phyloP scores from a whole-genome alignment of 23 red algal species.

The Pyropia yezoensis region DNA sequence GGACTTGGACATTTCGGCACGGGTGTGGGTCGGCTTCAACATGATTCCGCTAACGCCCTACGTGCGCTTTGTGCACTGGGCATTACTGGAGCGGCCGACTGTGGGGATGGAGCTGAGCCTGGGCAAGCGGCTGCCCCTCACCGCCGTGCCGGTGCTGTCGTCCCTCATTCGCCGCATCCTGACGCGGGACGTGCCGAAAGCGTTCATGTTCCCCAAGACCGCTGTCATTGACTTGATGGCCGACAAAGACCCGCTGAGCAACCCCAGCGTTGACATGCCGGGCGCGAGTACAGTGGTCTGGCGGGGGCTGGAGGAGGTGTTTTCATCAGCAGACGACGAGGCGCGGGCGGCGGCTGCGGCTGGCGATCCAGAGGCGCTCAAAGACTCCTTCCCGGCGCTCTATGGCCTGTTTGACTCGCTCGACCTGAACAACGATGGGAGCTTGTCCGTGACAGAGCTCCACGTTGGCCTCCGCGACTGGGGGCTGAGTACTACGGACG shows the following conservation, averaged over 20 bases:
- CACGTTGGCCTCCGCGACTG: constrained; percentile 30
- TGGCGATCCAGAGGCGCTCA: constrained; percentile 8
- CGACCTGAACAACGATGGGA: constrained; percentile 35
- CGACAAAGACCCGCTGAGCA: background rate
- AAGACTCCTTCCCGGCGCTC: constrained; percentile 5
- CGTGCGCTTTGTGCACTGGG: constrained; percentile 34
- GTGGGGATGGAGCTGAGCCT: constrained; percentile 17
- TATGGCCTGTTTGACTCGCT: constrained; percentile 15
- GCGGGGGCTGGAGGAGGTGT: no score
- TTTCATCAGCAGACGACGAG: no score
- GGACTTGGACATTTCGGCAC: constrained; percentile 25
- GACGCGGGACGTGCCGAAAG: constrained; percentile 21
- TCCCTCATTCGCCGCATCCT: constrained; percentile 19
- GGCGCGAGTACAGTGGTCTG: background rate
- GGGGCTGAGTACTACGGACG: constrained; percentile 31
- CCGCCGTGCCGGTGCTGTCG: constrained; percentile 31
- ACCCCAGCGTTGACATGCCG: background rate
- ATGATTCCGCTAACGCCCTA: constrained; percentile 25
- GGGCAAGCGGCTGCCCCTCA: constrained; percentile 27
- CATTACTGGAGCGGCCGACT: constrained; percentile 25
- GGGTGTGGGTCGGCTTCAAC: constrained; percentile 46
- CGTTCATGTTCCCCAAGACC: constrained; percentile 45
- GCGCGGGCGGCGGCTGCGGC: background rate
- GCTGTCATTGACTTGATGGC: constrained; percentile 16
- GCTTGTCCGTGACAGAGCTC: constrained; percentile 19